Base-by-base conservation (phyloP, 2,329 filamentous ascomycete species). In the Paecilomyces niveus region DNA sequence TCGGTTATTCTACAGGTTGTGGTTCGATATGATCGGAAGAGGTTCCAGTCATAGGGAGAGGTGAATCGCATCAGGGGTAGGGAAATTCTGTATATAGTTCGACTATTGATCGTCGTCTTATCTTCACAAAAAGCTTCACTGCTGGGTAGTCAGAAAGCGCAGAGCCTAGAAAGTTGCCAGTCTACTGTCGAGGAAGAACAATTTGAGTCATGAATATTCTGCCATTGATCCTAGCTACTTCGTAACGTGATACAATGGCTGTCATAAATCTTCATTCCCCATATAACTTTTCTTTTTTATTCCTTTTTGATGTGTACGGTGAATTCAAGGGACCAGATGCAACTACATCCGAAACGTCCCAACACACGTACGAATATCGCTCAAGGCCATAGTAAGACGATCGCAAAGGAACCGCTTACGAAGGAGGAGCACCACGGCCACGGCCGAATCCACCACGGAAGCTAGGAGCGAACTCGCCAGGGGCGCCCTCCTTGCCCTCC, bases 381-480 rank as follows among this genome's bases (percentile, higher is more conserved):
- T 60, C 56, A 58, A 61, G 57, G 54, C 69, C 70, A 66, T 66
- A 63, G 66, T 66, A 69, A 64, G 68, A 73, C 70, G 66, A 67
- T 64, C 65, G 59, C 63, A 67, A 62, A 63, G 67, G 65, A 70
- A 63, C 63, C 62, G 61, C 59, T 70, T 68, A 72, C 63, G 74
- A 75, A 70, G 89, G 85, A 80, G 89, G 83, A 74, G 81, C 86
- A 74, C 88, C 88, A 83, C 90, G 89, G 79, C 90, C 91, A 87
- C 91, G 90, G 77, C 91, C 92, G 77, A 89, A 89, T 74, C 89
- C 90, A 83, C 89, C 89, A 84, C 89, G 90, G 89, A 96, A 96
- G 79, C 89, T 86, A 76, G 92, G 92, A 81, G 89, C 88, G 79
- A 94, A 96, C 80, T 92, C 90, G 81, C 90, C 89, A 74, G 91